Base-by-base conservation (phyloP, 75 land plant genomes). In the Pseudotsuga menziesii region DNA sequence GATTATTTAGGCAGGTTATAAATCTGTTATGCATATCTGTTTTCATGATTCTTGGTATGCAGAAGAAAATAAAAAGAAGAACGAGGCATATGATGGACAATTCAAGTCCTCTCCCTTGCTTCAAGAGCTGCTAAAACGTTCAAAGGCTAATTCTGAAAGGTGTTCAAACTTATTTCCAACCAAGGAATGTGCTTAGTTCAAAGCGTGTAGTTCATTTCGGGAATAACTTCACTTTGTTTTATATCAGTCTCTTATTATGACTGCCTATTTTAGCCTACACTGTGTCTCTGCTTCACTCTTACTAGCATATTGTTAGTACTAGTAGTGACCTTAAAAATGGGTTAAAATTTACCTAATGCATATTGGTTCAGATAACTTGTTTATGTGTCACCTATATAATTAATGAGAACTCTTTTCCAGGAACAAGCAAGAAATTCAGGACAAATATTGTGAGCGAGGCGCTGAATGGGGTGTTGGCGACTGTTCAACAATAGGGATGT, bases 381-480 rank as follows among this genome's bases (percentile, higher is more conserved):
- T 19, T 44, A 20, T 19, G 5, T 54, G 19, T 54, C 8, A 23
- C 25, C 16, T 14, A 54, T 25, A 7, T 54, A 41, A 3, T 5
- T 13, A 13, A 14, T 15, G 26, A 73, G 16, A 52, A 52, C 26
- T 73, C 29, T 48, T 58, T 58, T 72, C 57, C 97, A 97, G 99
- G 90, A 92, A 94, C 83, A 77, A 78, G 44, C 88, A 84, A 80
- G 85, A 84, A 75, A 89, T 91, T 69, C 83, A 78, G 19, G 91
- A 94, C 87, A 97, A 97, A 78, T 97, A 97, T 60, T 97, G 99
- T 82, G 62, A 89, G 13, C 89, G 99, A 27, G 98, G 98, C n/a
- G 99, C 99, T 16, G 99, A 97, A 75, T 97, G 99, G 99, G 99
- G 99, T 20, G 98, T 97, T 11, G 99, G 99, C 17, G 98, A 95